Base-by-base conservation (phyloP, 2,329 filamentous ascomycete species). In the Colletotrichum sp. region DNA sequence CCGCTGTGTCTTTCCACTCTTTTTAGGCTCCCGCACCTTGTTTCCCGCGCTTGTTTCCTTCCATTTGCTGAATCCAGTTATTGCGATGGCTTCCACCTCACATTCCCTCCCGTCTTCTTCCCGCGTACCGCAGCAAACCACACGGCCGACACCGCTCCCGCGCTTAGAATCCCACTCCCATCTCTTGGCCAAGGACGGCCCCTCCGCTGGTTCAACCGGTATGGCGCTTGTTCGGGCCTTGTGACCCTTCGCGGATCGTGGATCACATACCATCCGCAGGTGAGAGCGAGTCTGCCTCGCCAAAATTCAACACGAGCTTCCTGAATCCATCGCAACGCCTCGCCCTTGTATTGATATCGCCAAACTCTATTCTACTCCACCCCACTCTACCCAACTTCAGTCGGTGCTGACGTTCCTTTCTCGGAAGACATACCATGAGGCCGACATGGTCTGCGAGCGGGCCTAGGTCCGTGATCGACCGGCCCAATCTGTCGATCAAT, bases 101-200 rank as follows among this genome's bases (percentile, higher is more conserved):
- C 34, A 28, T 65, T 28, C 62, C 8, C 7, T 26, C 30, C 28
- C 63, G 4, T 59, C 32, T 34, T 49, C 59, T 26, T 18, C 24
- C 21, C 69, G 34, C 68, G 69, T 76, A 76, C 66, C 64, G 34
- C 70, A 76, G 70, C 73, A 76, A 76, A 69, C 73, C 73, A 73
- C 30, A 73, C 39, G 2, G 16, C 39, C 18, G 39, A 28, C 28
- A 59, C 49, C 8, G 6, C 32, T 2, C 16, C 8, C 64, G 64
- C 70, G 73, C 26, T 60, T 69, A 34, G 36, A n/a, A 34, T 16
- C 21, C 44, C 44, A 49, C 18, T 49, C n/a, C 44, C 18, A 8
- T 12, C 28, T 32, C 59, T 49, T 63, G 73, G 32, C 59, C 8
- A 26, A 30, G 3, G 32, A 60, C 73, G 73, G 70, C 39, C 26